Evolutionary conservation across 805 yeast species (phyloP).

Genomic region (Hyphopichia homilentoma): DNA sequence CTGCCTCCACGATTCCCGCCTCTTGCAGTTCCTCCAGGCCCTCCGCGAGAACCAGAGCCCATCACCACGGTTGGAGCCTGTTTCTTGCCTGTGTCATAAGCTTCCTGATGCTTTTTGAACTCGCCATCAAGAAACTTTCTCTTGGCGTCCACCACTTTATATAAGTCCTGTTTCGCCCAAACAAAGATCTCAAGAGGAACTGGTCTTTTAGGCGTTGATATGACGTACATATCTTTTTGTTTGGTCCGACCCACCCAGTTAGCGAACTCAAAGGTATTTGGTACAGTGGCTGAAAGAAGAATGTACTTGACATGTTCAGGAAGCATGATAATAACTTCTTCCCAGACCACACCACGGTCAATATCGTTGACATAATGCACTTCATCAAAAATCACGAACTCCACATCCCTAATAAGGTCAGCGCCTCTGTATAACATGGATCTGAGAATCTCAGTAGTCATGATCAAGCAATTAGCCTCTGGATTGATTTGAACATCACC

Average conservation of each 20-base stretch:
- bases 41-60: conserved; percentile 40
- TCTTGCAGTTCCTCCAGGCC: conserved; percentile 42
- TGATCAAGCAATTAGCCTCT: conserved; percentile 91
- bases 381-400: conserved; percentile 95
- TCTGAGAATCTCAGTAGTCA: conserved; percentile 96
- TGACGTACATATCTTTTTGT: conserved; percentile 92
- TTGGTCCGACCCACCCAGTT: conserved; percentile 98
- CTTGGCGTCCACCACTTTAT: conserved; percentile 70
- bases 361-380: conserved; percentile 97
- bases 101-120: conserved; percentile 56
- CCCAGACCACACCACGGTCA: conserved; percentile 99
- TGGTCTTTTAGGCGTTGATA: conserved; percentile 94
- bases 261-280: conserved; percentile 97
- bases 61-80: conserved; percentile 32
- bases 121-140: conserved; percentile 66
- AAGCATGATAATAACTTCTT: conserved; percentile 95
- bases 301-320: conserved; percentile 95
- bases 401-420: conserved; percentile 93
- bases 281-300: conserved; percentile 92
- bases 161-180: conserved; percentile 75
- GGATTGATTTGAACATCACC: conserved; percentile 98
- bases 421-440: conserved; percentile 97
- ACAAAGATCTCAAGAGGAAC: conserved; percentile 86
- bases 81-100: conserved; percentile 39
- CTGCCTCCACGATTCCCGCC: conserved; percentile 38